These are phyloP conservation scores for Mimosa bimucronata DNA, from an alignment of 306 rosid genomes.

Conservation along the genomic window DNA sequence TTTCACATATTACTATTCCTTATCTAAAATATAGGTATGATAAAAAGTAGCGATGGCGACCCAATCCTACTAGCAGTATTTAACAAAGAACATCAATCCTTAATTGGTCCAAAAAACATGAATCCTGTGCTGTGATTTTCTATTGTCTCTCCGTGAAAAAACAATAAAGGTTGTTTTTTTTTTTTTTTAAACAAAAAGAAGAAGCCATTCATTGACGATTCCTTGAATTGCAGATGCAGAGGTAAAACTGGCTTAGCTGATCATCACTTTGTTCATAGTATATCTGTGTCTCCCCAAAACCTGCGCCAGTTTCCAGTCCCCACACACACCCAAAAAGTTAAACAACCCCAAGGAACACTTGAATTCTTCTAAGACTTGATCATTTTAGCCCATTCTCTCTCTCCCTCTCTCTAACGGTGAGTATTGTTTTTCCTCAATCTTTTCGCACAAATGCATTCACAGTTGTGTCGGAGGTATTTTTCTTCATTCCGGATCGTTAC, in stretches of 20 bases:
- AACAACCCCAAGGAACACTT: not conserved
- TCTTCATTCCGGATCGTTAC: no score
- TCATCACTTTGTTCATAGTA: not conserved
- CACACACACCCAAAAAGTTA: not conserved
- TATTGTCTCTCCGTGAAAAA: not conserved
- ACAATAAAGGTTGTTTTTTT: no score
- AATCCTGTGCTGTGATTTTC: not conserved
- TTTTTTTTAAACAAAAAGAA: no score
- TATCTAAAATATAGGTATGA: not conserved
- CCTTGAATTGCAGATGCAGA: not conserved
- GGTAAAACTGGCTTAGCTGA: not conserved
- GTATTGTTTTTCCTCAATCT: no score
- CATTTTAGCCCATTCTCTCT: not conserved
- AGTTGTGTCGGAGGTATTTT: no score
- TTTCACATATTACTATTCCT: not conserved
- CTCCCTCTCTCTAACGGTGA: not conserved
- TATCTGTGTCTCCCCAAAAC: not conserved
- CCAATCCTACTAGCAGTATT: not conserved
- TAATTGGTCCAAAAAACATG: not conserved
- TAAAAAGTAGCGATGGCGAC: not conserved
- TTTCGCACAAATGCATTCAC: no score
- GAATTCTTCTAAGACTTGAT: not conserved
- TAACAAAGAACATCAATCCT: not conserved
- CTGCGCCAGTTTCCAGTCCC: slow-evolving; percentile 22
- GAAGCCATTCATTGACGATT: not conserved